phyloP scores from a whole-genome alignment of 2,329 filamentous ascomycete species.

The Pseudopithomyces chartarum region DNA sequence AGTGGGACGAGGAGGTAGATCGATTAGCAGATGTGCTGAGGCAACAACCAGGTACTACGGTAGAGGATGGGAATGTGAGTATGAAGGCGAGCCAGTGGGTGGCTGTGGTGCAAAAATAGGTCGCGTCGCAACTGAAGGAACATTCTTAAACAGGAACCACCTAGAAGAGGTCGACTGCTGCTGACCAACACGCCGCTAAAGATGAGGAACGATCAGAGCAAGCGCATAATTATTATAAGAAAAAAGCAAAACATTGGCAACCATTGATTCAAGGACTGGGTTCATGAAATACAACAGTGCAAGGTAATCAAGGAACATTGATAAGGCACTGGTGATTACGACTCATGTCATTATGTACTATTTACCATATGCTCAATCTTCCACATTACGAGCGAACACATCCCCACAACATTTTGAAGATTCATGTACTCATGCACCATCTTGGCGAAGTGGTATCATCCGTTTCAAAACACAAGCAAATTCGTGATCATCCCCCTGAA shows the following conservation, averaged over 20 bases:
- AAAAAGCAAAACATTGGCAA: too few relatives aligned
- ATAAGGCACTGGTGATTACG: too few relatives aligned
- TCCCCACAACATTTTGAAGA: background rate
- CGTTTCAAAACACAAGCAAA: constrained; percentile 23
- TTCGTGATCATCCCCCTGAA: constrained; percentile 20
- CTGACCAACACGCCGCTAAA: too few relatives aligned
- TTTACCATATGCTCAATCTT: constrained; percentile 1
- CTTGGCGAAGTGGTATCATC: constrained; percentile 41
- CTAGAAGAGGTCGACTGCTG: too few relatives aligned
- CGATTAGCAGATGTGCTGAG: constrained; percentile 24
- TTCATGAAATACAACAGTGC: too few relatives aligned
- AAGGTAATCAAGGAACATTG: too few relatives aligned
- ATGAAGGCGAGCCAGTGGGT: constrained; percentile 39
- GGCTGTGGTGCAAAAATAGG: constrained; percentile 32
- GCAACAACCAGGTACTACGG: constrained; percentile 22
- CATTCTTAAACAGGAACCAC: too few relatives aligned
- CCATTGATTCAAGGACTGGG: too few relatives aligned
- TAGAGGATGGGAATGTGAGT: constrained; percentile 26
- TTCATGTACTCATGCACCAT: constrained; percentile 24
- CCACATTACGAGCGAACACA: constrained; percentile 20
- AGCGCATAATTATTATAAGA: too few relatives aligned
- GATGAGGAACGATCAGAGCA: too few relatives aligned
- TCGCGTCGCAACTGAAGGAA: too few relatives aligned
- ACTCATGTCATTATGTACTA: background rate
- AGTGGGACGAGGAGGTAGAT: constrained; percentile 36